Evolutionary conservation across 495 filamentous ascomycete genomes (phyloP).

Genomic region (Polyplosphaeria fusca): DNA sequence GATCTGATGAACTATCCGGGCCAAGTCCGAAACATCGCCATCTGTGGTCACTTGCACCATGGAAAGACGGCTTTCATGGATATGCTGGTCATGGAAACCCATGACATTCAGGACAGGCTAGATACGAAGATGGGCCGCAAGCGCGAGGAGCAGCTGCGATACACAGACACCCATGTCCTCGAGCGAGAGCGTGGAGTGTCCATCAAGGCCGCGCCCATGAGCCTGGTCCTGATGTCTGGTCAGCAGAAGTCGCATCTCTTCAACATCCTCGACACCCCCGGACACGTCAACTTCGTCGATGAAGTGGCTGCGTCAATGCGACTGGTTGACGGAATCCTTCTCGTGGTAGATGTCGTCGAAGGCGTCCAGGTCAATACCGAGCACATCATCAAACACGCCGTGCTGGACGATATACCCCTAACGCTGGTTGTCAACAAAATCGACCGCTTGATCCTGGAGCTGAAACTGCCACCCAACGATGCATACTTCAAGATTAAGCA

Average conservation of each 20-base stretch:
- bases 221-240: slow-evolving; percentile 77
- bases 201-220: slow-evolving; percentile 93
- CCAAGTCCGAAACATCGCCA: slow-evolving; percentile 85
- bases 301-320: slow-evolving; percentile 87
- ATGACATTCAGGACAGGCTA: slow-evolving; percentile 72
- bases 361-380: slow-evolving; percentile 95
- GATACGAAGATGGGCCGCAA: slow-evolving; percentile 77
- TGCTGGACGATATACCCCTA: slow-evolving; percentile 84
- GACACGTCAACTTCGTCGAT: slow-evolving; percentile 97
- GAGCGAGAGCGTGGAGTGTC: slow-evolving; percentile 91
- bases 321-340: slow-evolving; percentile 83
- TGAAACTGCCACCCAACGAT: slow-evolving; percentile 91
- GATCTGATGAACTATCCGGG: slow-evolving; percentile 96
- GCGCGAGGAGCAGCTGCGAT: slow-evolving; percentile 85
- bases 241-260: slow-evolving; percentile 94
- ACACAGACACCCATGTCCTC: slow-evolving; percentile 86
- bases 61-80: slow-evolving; percentile 98
- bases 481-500: slow-evolving; percentile 99
- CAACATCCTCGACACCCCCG: slow-evolving; percentile 93
- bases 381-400: slow-evolving; percentile 92
- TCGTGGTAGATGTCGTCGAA: slow-evolving; percentile 97
- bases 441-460: slow-evolving; percentile 89
- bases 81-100: slow-evolving; percentile 93
- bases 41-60: slow-evolving; percentile 92
- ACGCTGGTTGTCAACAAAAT: slow-evolving; percentile 94